phyloP scores from a whole-genome alignment of 75 land plant species.

The Pinus albicaulis region DNA sequence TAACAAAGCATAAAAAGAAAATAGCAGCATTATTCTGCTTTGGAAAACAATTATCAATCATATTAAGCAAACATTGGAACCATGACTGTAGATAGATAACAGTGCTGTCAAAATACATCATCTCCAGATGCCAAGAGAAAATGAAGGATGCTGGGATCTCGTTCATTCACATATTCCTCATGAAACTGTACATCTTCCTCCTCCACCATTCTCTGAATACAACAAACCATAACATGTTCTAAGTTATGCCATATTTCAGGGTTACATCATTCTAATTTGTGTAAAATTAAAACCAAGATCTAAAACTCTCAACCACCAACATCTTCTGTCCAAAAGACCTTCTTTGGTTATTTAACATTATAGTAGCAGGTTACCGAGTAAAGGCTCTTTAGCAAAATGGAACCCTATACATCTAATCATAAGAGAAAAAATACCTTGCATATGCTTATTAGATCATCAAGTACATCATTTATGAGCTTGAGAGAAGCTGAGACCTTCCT shows the following conservation, averaged over 20 bases:
- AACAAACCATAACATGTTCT: neutral
- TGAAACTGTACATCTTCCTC: constrained; percentile 79
- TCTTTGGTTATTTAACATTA: neutral
- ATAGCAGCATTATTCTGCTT: neutral
- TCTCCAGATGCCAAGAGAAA: constrained; percentile 94
- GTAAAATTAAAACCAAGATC: neutral
- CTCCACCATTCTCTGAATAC: constrained; percentile 80
- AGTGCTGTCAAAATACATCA: constrained; percentile 42
- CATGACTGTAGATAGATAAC: neutral
- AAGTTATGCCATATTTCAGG: neutral
- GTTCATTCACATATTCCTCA: constrained; percentile 92
- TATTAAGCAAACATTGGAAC: neutral
- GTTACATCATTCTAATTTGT: neutral
- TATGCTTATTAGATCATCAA: constrained; percentile 74
- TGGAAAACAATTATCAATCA: neutral
- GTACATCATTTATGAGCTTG: constrained; percentile 72
- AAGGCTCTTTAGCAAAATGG: neutral
- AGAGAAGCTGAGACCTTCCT: constrained; percentile 76
- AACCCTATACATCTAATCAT: neutral
- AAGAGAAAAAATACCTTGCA: constrained; percentile 70
- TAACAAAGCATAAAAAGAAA: neutral
- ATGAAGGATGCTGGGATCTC: constrained; percentile 94
- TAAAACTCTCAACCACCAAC: neutral
- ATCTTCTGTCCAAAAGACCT: neutral
- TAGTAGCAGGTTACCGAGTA: neutral